Conservation (phyloP, 495 filamentous ascomycete species). For the Parachaetomium inaequale region DNA sequence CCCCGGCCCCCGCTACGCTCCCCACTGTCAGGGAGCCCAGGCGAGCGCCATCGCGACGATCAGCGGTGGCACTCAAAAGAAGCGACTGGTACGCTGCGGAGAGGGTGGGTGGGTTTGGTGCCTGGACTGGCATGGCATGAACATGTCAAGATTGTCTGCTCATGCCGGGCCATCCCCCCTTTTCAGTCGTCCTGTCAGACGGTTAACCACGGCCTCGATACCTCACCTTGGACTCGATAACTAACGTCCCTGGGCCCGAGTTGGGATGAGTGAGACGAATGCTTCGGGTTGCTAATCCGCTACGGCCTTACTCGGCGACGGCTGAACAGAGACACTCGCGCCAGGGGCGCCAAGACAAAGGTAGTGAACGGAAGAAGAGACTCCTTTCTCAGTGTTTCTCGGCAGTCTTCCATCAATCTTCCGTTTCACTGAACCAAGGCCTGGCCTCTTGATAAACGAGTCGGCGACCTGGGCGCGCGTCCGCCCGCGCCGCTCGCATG, state of each 20-base stretch:
- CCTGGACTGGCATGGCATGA: background rate
- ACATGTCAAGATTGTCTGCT: background rate
- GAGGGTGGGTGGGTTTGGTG: background rate
- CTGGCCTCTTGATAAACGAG: slow-evolving; percentile 15
- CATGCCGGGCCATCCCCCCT: background rate
- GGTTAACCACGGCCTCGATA: too few species aligned
- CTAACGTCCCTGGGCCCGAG: too few species aligned
- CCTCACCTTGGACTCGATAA: too few species aligned
- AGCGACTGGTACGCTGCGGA: background rate
- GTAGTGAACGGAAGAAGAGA: background rate
- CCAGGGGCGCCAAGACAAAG: slow-evolving; percentile 7
- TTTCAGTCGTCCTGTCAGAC: too few species aligned
- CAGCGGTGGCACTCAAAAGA: background rate
- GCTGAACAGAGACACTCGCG: slow-evolving; percentile 3
- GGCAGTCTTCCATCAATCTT: slow-evolving; percentile 17
- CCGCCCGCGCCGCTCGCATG: slow-evolving; percentile 20
- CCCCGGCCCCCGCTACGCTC: background rate
- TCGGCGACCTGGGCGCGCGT: slow-evolving; percentile 21
- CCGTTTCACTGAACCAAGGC: slow-evolving; percentile 22
- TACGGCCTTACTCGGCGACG: background rate
- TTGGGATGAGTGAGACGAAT: background rate
- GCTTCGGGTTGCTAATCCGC: background rate
- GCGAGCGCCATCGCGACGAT: background rate
- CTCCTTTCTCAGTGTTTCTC: slow-evolving; percentile 9
- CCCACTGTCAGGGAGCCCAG: background rate